Base-by-base conservation (phyloP, 371 early-diverging fungal genomes). In the Syncephalis plumigaleata region DNA sequence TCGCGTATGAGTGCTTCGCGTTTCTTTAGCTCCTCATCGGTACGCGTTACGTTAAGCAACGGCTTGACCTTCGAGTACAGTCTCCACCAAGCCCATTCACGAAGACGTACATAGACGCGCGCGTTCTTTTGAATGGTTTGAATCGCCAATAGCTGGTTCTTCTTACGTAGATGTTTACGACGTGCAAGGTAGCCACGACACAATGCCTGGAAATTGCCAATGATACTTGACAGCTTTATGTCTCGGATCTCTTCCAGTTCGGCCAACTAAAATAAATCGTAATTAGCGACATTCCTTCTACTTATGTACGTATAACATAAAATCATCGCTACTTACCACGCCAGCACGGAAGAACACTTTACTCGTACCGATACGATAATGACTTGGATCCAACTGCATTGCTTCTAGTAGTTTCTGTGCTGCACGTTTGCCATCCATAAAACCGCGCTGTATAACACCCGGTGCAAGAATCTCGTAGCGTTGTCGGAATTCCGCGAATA, bases 271-370 rank as follows among this genome's bases (percentile, higher is more conserved):
- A 31, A 31, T 31, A 31, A 31, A 7, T 11, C 4, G 71, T 77
- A 50, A 27, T 44, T 18, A 23, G 4, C 1, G 11, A 11, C 31
- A 7, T 4, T 31, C 11, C 4, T 31, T 31, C 4, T 11, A 31
- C 31, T 31, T 31, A n/a, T n/a, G n/a, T 31, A 11, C 31, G 4
- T 31, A 31, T 31, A 31, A 31, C 20, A 2, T 15, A 23, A 36
- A 66, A 71, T 60, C 56, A 91, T 71, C n/a, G n/a, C n/a, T n/a
- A 31, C 31, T 31, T 31, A 31, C 31, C 52, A 98, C 94, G 8
- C 98, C 97, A 22, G 98, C 91, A 9, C 87, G 77, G 80, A 99
- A 98, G 60, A 99, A 99, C 21, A 99, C 91, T 60, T 94, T 98
- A 48, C 84, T 87, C 20, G 70, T 75, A 45, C 99, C 99, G 40